A percentile compares a stretch with the other conserved stretches of the same genome.
Conservation (phyloP, 2,329 filamentous ascomycete genomes). For the Pyrenophora tritici-repentis region DNA sequence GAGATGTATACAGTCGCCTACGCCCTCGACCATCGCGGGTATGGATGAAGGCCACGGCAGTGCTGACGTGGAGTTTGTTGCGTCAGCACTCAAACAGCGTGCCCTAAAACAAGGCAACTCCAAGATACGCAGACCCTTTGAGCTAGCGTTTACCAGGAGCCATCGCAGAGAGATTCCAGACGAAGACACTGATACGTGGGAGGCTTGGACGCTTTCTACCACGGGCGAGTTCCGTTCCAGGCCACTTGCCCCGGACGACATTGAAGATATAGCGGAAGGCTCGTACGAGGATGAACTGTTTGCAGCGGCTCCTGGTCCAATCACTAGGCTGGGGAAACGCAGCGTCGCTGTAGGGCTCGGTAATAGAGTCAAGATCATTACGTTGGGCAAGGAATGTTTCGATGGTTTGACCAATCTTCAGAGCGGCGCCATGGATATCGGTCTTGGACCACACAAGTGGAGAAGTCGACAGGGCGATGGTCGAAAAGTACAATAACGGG, state of each 20-base stretch:
- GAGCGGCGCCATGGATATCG: slow-evolving; percentile 15
- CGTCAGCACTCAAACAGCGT: slow-evolving; percentile 38
- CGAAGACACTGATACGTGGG: slow-evolving; percentile 52
- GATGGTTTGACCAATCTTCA: slow-evolving; percentile 44
- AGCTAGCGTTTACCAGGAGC: slow-evolving; percentile 9
- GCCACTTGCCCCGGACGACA: slow-evolving; percentile 38
- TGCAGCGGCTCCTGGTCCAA: slow-evolving; percentile 68
- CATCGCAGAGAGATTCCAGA: slow-evolving; percentile 2
- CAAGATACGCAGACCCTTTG: slow-evolving; percentile 9
- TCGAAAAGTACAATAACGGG: slow-evolving; percentile 20
- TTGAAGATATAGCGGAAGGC: slow-evolving; percentile 16
- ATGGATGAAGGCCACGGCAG: slow-evolving; percentile 25
- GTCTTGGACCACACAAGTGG: slow-evolving; percentile 17
- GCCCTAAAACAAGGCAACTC: slow-evolving; percentile 23
- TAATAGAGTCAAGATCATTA: slow-evolving; percentile 73
- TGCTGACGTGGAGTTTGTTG: slow-evolving; percentile 16
- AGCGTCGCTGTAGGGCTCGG: slow-evolving; percentile 74
- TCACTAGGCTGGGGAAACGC: slow-evolving; percentile 64
- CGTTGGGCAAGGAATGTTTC: slow-evolving; percentile 68
- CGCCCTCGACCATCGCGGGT: slow-evolving; percentile 35
- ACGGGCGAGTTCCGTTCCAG: slow-evolving; percentile 53
- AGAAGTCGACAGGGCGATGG: slow-evolving; percentile 16
- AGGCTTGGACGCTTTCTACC: slow-evolving; percentile 58
- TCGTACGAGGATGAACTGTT: slow-evolving; percentile 59
- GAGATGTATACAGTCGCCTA: slow-evolving; percentile 46